These are phyloP conservation scores for Ceratobasidium theobromae DNA, from an alignment of 1,284 basidiomycete genomes.

Conservation along the genomic window DNA sequence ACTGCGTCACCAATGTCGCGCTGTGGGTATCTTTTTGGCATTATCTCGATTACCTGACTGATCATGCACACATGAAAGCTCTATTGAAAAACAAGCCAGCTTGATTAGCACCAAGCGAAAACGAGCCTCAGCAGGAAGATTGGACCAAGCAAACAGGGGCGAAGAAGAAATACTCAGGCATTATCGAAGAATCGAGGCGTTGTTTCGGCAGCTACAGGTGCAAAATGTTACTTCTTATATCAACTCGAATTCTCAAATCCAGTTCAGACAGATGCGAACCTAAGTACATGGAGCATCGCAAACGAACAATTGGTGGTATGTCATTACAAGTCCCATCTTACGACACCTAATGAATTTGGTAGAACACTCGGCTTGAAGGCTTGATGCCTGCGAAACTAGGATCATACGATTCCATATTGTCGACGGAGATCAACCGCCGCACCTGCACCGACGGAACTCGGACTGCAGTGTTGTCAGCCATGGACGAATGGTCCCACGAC, in stretches of 20 bases:
- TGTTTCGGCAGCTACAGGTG: neutral
- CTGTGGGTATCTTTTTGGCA: too few relatives aligned
- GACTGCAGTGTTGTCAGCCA: conserved; percentile 11
- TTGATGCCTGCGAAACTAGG: neutral
- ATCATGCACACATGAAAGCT: too few relatives aligned
- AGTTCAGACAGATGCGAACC: conserved; percentile 19
- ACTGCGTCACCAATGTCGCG: too few relatives aligned
- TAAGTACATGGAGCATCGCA: conserved; percentile 36
- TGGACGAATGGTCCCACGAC: conserved; percentile 35
- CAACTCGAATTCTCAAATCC: neutral
- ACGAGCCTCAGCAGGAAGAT: neutral
- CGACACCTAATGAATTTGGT: too few relatives aligned
- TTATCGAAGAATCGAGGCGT: neutral
- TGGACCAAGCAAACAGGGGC: neutral
- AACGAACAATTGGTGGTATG: too few relatives aligned
- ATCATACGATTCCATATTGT: neutral
- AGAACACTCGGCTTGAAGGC: too few relatives aligned
- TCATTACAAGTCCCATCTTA: too few relatives aligned
- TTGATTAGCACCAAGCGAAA: neutral
- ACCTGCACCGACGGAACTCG: conserved; percentile 34
- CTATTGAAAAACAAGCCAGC: too few relatives aligned
- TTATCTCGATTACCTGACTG: too few relatives aligned
- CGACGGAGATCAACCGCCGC: neutral
- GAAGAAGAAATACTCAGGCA: neutral
- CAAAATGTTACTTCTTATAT: neutral